Evolutionary conservation across 2,329 filamentous ascomycete species (phyloP).

Genomic region (Pseudogymnoascus sp.): DNA sequence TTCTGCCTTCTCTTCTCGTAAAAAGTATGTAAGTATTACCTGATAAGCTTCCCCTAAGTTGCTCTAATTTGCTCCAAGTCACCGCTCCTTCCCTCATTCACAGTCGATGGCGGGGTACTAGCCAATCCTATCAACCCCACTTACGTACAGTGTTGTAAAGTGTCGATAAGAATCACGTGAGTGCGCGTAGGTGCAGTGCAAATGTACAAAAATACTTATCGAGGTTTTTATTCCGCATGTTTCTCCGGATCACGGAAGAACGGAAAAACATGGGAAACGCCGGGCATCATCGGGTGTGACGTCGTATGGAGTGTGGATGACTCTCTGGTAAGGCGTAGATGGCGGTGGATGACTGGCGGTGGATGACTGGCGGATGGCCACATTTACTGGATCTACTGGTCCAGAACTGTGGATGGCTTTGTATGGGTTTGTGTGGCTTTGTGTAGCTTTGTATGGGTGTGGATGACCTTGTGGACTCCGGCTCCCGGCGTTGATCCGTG

Average conservation of each 20-base stretch:
- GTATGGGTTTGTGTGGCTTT: too few relatives aligned
- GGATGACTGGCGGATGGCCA: background rate
- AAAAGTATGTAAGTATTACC: background rate
- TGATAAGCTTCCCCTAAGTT: background rate
- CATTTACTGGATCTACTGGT: background rate
- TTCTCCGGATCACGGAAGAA: background rate
- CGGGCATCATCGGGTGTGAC: background rate
- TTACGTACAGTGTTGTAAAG: background rate
- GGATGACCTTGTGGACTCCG: background rate
- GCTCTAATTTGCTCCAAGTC: background rate
- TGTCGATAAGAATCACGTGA: background rate
- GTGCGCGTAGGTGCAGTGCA: background rate
- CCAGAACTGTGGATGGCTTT: background rate
- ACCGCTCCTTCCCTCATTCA: background rate
- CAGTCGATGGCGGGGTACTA: background rate
- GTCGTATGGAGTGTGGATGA: background rate
- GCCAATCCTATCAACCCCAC: conserved; percentile 1
- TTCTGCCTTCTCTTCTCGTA: background rate
- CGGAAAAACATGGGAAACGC: conserved; percentile 1
- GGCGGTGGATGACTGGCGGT: background rate
- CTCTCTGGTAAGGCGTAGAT: background rate
- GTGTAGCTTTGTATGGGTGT: too few relatives aligned
- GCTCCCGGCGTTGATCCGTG: background rate
- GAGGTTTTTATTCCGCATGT: background rate
- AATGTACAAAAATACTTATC: background rate